Percentiles rank a stretch among this genome's conserved stretches.
These are phyloP conservation scores for Lipomyces yamanashiensis DNA, from an alignment of 805 yeast genomes.

Conservation along the genomic window DNA sequence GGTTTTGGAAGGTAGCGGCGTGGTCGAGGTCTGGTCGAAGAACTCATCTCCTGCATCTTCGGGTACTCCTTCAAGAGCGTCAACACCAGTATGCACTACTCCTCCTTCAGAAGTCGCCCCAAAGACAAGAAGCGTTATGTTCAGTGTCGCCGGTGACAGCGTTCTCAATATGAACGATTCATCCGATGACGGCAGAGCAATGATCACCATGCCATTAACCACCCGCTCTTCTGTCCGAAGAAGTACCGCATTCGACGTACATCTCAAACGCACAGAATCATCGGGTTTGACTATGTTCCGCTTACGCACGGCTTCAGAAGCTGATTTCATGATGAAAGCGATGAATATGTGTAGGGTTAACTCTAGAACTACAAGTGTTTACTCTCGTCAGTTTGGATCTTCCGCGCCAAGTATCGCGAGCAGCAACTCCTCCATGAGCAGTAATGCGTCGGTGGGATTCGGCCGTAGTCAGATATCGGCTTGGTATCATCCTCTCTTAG, in stretches of 20 bases:
- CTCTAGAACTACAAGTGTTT: slow-evolving; percentile 2
- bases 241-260: slow-evolving; percentile 38
- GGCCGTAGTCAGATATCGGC: not conserved
- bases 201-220: slow-evolving; percentile 27
- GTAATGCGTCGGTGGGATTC: not conserved
- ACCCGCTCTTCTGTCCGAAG: slow-evolving; percentile 27
- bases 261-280: slow-evolving; percentile 28
- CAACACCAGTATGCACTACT: slow-evolving; percentile 3
- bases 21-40: slow-evolving; percentile 37
- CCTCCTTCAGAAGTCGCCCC: not conserved
- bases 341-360: slow-evolving; percentile 30
- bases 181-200: slow-evolving; percentile 13
- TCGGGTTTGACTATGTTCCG: slow-evolving; percentile 37
- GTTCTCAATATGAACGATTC: slow-evolving; percentile 9
- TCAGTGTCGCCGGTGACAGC: slow-evolving; percentile 23
- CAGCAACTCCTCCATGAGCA: slow-evolving; percentile 25
- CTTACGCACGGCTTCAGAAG: slow-evolving; percentile 35
- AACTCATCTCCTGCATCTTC: slow-evolving; percentile 5
- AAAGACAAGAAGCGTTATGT: slow-evolving; percentile 21
- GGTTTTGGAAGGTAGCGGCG: slow-evolving; percentile 27
- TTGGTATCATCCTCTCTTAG: slow-evolving; percentile 26
- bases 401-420: slow-evolving; percentile 30
- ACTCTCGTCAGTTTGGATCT: slow-evolving; percentile 21
- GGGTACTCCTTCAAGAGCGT: not conserved
- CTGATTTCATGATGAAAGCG: slow-evolving; percentile 38